Base-by-base conservation (phyloP, 169 alveolate species). In the Babesia ovis region DNA sequence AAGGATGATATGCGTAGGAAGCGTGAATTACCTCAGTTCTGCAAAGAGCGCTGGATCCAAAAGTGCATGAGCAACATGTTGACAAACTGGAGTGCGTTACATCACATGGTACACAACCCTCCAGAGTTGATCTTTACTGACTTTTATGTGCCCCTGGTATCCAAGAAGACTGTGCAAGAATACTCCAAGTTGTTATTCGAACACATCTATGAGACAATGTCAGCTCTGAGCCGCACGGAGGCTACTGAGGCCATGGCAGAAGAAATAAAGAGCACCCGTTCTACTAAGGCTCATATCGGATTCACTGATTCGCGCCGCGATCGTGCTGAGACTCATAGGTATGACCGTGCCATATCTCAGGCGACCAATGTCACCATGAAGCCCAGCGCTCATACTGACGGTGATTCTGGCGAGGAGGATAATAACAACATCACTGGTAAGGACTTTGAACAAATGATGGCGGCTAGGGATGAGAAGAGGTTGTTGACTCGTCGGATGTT, bases 51-150 rank as follows among this genome's bases (percentile, higher is more conserved):
- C 23, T 84, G 90, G 85, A 89, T 85, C 51, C 50, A 62, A 4
- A 66, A 75, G 74, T 61, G 77, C 16, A 71, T 79, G 67, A 68
- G 53, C n/a, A 84, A 87, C 29, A 53, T 83, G 18, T 61, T 77
- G 9, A 81, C 75, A 42, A 89, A 89, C 74, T 89, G 93, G 93
- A 74, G 75, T 54, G 91, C 90, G 43, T 73, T 87, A 48, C 89
- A 89, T 55, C 82, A 84, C 66, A 90, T 84, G 50, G 90, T 89
- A 32, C 89, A 89, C 61, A 72, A 87, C 41, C 89, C 91, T 4
- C 91, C 93, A 12, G 75, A 76, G 39, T 54, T 89, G 18, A 77
- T 89, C 42, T 79, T 89, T 55, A 27, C 83, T 57, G 83, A 89
- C 59, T 75, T 77, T 70, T 84, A 87, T 29, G 82, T 89, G 9